Conservation (phyloP, 805 yeast species). For the Candida boleticola region DNA sequence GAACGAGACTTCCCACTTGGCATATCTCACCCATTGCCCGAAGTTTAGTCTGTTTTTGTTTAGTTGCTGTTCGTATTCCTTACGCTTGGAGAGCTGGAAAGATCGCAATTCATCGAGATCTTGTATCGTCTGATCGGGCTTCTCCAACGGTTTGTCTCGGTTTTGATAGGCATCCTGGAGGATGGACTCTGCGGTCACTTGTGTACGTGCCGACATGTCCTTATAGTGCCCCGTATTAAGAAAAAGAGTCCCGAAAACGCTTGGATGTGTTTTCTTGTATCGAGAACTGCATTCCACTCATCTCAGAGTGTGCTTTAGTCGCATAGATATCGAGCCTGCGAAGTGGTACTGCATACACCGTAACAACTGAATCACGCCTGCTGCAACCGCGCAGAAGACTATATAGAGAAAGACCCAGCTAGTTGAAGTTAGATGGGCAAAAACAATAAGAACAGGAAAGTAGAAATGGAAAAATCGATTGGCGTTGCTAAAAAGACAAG, state of each 20-base stretch:
- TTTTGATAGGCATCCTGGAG: slow-evolving; percentile 33
- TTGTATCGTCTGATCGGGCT: slow-evolving; percentile 36
- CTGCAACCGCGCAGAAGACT: too few relatives aligned
- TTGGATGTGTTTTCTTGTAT: not conserved
- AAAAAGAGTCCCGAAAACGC: not conserved
- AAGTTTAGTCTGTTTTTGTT: slow-evolving; percentile 77
- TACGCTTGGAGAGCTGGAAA: slow-evolving; percentile 70
- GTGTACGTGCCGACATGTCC: too few relatives aligned
- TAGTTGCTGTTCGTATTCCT: slow-evolving; percentile 83
- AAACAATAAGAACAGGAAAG: too few relatives aligned
- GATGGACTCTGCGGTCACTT: slow-evolving; percentile 37
- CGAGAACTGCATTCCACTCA: too few relatives aligned
- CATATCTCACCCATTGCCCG: slow-evolving; percentile 92
- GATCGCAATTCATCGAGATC: slow-evolving; percentile 83
- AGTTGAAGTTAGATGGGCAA: too few relatives aligned
- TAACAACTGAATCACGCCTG: too few relatives aligned
- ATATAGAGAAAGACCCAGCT: too few relatives aligned
- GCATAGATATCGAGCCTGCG: too few relatives aligned
- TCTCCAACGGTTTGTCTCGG: slow-evolving; percentile 20
- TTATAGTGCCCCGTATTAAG: not conserved
- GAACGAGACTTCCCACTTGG: slow-evolving; percentile 73
- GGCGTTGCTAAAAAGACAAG: too few relatives aligned
- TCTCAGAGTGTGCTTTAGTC: not conserved
- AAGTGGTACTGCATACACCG: too few relatives aligned
- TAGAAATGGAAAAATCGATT: too few relatives aligned